Evolutionary conservation across 257 asterid species (phyloP), one percentile per base, ranked within the genome.

Genomic region (Haberlea rhodopensis): DNA sequence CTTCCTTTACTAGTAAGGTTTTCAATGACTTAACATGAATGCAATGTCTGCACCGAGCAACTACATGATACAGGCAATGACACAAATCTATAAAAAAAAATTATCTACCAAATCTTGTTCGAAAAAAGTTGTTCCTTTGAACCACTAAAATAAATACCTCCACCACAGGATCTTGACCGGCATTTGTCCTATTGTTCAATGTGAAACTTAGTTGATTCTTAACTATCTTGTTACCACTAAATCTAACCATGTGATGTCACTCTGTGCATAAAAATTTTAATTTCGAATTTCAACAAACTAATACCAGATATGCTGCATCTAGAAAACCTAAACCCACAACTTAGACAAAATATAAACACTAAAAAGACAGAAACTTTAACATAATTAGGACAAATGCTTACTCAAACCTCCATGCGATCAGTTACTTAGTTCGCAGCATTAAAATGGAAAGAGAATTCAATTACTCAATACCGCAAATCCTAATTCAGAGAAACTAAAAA

Each of bases 61-160:
- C 16, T n/a, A n/a, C n/a, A n/a, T n/a, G 24, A 32, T 57, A 20
- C 46, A 22, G 27, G 48, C 66, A 63, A 34, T 26, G 15, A 49
- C 11, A 28, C 60, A 24, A n/a, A 27, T 60, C 56, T 13, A 52
- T 43, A 37, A 29, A 24, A 26, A 19, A 55, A n/a, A n/a, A n/a
- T n/a, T 65, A 66, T 37, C 60, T 8, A 21, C 62, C 49, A 48
- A 64, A 51, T 73, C 25, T 31, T 60, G 51, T 27, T 49, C 51
- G 21, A 51, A 45, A 67, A 55, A 52, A n/a, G 7, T 31, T 43
- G 55, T 58, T 58, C 51, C 68, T 68, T 27, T 62, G 16, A 27
- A 26, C 26, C 25, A 22, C 62, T 31, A 60, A 62, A 54, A 16
- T 11, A 54, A 43, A 26, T 6, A 51, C 59, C 57, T 61, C 52